Conservation (phyloP, 495 filamentous ascomycete genomes). For the Endocarpon pusillum region DNA sequence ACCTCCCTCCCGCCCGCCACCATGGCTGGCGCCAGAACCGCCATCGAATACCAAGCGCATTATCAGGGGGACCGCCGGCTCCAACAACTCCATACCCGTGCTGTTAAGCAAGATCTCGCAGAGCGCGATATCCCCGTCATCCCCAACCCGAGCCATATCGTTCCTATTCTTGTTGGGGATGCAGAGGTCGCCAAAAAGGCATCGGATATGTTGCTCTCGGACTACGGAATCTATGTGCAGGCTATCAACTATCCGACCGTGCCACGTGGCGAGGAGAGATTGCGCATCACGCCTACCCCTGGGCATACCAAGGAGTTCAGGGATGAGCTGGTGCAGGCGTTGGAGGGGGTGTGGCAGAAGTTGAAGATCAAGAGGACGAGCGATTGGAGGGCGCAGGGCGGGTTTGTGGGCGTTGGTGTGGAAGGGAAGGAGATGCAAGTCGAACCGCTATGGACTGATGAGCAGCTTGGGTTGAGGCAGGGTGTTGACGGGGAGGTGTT, state of each 20-base stretch:
- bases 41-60: conserved; percentile 79
- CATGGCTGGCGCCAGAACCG: conserved; percentile 84
- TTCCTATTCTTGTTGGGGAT: conserved; percentile 84
- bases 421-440: conserved; percentile 36
- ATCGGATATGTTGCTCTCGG: conserved; percentile 69
- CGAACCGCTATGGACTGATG: conserved; percentile 69
- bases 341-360: conserved; percentile 74
- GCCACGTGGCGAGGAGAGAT: conserved; percentile 83
- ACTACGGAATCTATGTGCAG: conserved; percentile 90
- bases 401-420: conserved; percentile 83
- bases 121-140: conserved; percentile 88
- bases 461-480: conserved; percentile 51
- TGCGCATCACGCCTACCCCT: conserved; percentile 89
- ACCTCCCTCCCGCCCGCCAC: conserved; percentile 89
- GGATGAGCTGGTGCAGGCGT: conserved; percentile 66
- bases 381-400: conserved; percentile 80
- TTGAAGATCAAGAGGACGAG: conserved; percentile 79
- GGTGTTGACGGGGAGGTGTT: not conserved
- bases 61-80: conserved; percentile 70
- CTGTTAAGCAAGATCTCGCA: conserved; percentile 65
- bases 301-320: conserved; percentile 71
- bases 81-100: conserved; percentile 89
- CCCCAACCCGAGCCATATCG: conserved; percentile 90
- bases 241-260: conserved; percentile 99
- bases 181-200: conserved; percentile 86